phyloP scores from a whole-genome alignment of 1,284 basidiomycete species.

The Caloboletus inedulis region DNA sequence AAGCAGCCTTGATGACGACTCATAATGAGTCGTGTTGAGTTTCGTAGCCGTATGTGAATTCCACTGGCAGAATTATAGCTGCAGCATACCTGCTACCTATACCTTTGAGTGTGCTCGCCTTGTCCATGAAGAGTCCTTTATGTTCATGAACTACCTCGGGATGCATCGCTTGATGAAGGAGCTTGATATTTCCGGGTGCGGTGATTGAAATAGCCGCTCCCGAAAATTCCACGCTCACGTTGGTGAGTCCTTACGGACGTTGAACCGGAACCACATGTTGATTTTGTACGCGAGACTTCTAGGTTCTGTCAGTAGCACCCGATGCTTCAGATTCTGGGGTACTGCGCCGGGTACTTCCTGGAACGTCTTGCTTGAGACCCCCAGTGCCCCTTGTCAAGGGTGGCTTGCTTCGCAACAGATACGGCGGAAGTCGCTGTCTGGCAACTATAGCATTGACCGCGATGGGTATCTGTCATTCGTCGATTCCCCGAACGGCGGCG shows the following conservation, averaged over 20 bases:
- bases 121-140: neutral
- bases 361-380: too few species aligned
- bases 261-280: too few species aligned
- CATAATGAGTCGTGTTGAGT: too few species aligned
- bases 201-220: neutral
- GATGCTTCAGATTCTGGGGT: neutral
- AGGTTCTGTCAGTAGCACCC: neutral
- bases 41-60: too few species aligned
- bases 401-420: too few species aligned
- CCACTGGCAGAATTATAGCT: too few species aligned
- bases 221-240: neutral
- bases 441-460: neutral
- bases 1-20: too few species aligned
- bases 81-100: too few species aligned
- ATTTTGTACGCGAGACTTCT: too few species aligned
- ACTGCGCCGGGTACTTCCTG: neutral
- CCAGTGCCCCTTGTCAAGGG: too few species aligned
- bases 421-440: too few species aligned
- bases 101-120: too few species aligned
- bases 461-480: neutral
- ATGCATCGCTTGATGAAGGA: slow-evolving; percentile 7
- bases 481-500: neutral
- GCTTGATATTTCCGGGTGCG: neutral
- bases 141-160: slow-evolving; percentile 1
- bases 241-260: neutral